Evolutionary conservation across 768 basidiomycete genomes (phyloP).

Genomic region (Flagelloscypha sp.): DNA sequence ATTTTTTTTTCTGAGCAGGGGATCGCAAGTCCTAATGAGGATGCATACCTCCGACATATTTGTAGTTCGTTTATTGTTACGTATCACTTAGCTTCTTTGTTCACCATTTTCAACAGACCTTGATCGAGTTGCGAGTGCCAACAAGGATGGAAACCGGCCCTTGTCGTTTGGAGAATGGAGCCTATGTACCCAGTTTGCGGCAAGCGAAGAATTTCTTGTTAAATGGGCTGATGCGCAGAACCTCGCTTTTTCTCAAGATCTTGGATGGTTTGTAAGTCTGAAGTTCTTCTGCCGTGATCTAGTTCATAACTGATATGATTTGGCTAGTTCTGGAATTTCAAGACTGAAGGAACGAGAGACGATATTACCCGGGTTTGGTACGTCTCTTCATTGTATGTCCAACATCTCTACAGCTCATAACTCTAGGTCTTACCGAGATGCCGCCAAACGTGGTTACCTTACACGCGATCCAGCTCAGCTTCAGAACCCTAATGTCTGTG

Average conservation of each 20-base stretch:
- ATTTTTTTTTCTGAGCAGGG: constrained; percentile 23
- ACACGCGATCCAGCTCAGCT: constrained; percentile 31
- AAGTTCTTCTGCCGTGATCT: too few relatives aligned
- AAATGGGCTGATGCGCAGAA: constrained; percentile 50
- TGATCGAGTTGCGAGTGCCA: constrained; percentile 28
- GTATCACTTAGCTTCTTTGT: neutral
- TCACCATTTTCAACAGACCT: constrained; percentile 23
- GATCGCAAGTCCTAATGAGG: constrained; percentile 32
- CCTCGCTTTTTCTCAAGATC: constrained; percentile 32
- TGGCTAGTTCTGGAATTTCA: constrained; percentile 50
- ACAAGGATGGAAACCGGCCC: constrained; percentile 28
- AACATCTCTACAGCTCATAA: neutral
- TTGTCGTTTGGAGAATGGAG: constrained; percentile 45
- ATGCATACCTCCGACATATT: constrained; percentile 36
- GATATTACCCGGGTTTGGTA: constrained; percentile 35
- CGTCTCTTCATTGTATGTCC: constrained; percentile 3
- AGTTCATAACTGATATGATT: neutral
- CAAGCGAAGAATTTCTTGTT: constrained; percentile 35
- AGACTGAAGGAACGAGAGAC: constrained; percentile 31
- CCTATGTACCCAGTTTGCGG: constrained; percentile 38
- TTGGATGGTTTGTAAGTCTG: constrained; percentile 40
- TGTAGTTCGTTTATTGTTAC: constrained; percentile 29
- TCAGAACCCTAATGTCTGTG: constrained; percentile 34
- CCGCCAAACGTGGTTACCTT: constrained; percentile 28
- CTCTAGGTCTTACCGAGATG: constrained; percentile 41